Evolutionary conservation across 2,329 filamentous ascomycete species (phyloP).

Genomic region (Fusarium neocosmosporiellum): DNA sequence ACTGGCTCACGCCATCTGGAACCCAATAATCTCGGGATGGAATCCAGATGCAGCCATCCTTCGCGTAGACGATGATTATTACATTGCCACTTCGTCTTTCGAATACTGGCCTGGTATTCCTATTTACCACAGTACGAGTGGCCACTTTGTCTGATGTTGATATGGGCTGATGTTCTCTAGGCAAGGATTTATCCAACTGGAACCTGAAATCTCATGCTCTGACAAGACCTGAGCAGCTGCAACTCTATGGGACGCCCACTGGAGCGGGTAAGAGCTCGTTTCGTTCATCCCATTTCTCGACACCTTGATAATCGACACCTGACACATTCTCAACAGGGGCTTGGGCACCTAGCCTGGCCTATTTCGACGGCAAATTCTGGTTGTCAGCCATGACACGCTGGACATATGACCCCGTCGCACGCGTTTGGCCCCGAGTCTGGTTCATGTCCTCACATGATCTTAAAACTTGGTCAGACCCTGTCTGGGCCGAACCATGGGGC

Average conservation of each 20-base stretch:
- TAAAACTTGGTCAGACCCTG: neutral
- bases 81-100: neutral
- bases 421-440: neutral
- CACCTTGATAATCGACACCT: neutral
- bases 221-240: neutral
- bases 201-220: neutral
- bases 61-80: neutral
- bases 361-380: neutral
- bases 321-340: neutral
- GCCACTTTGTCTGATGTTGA: neutral
- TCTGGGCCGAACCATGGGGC: neutral
- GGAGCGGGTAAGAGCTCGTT: neutral
- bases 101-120: neutral
- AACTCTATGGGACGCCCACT: neutral
- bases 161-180: neutral
- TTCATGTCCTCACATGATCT: neutral
- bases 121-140: neutral
- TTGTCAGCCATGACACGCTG: neutral
- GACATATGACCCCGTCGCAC: neutral
- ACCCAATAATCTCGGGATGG: neutral
- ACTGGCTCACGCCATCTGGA: neutral
- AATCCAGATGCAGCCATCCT: neutral
- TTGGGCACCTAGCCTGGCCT: neutral
- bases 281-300: neutral
- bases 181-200: neutral